Evolutionary conservation across 805 yeast genomes (phyloP).

Genomic region (Metschnikowia reukaufii): DNA sequence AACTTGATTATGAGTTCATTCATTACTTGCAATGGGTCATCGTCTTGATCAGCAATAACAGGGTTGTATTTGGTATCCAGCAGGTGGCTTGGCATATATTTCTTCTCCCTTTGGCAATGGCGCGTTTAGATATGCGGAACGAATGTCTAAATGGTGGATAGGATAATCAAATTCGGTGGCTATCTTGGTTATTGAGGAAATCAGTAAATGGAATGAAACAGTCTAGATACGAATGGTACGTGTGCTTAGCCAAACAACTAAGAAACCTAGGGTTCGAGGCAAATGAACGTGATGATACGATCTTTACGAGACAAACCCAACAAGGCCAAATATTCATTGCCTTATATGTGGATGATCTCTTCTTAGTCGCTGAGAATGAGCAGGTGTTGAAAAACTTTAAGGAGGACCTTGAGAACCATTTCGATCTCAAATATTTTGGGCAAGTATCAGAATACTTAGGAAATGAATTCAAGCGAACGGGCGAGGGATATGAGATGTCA

Average conservation of each 20-base stretch:
- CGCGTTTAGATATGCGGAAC: no score
- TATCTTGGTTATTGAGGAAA: neutral
- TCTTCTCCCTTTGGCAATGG: no score
- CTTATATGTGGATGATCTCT: slow-evolving; percentile 1
- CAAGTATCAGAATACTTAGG: neutral
- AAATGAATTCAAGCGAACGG: neutral
- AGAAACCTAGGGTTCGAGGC: neutral
- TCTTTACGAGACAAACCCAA: neutral
- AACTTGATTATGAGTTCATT: no score
- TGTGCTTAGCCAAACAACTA: neutral
- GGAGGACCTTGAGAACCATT: neutral
- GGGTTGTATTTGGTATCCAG: no score
- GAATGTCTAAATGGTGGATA: no score
- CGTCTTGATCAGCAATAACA: no score
- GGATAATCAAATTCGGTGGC: no score
- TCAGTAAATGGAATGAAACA: slow-evolving; percentile 1
- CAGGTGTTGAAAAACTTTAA: neutral
- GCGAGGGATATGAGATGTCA: neutral
- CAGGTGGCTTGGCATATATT: no score
- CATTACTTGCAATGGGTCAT: no score
- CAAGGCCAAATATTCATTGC: neutral
- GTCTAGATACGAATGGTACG: neutral
- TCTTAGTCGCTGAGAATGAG: neutral
- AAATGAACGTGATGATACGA: neutral
- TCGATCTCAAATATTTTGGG: slow-evolving; percentile 1